Conservation (phyloP, 352 stramenopile genomes). For the Saprolegnia parasitica region DNA sequence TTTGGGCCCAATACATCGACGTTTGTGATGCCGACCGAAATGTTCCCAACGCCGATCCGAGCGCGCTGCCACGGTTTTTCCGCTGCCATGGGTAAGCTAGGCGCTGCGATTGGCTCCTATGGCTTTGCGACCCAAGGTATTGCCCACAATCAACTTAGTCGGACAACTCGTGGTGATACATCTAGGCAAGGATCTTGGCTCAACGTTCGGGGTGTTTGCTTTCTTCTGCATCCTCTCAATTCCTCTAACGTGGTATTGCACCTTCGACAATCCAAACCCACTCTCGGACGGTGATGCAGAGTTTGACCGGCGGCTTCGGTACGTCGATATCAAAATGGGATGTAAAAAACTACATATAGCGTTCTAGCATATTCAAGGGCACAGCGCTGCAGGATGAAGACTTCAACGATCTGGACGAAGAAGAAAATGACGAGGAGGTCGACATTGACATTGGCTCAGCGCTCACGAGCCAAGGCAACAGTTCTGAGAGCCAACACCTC, state of each 20-base stretch:
- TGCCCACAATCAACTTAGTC: too few species aligned
- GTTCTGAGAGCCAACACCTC: background rate
- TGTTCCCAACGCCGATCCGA: conserved; percentile 56
- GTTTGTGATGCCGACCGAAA: conserved; percentile 57
- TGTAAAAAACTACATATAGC: background rate
- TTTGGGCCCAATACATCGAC: conserved; percentile 77
- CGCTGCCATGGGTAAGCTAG: conserved; percentile 53
- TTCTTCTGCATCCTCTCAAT: conserved; percentile 52
- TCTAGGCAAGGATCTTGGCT: conserved; percentile 16
- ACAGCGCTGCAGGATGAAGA: conserved; percentile 28
- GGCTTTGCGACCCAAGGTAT: conserved; percentile 32
- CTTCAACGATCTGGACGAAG: conserved; percentile 27
- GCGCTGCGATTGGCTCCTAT: conserved; percentile 38
- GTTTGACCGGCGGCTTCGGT: conserved; percentile 36
- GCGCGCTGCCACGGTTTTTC: conserved; percentile 61
- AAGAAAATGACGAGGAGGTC: conserved; percentile 20
- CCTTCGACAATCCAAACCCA: conserved; percentile 56
- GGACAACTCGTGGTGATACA: background rate
- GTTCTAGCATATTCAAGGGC: conserved; percentile 14
- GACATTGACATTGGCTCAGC: conserved; percentile 20
- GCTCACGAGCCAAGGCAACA: background rate
- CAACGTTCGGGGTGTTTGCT: conserved; percentile 52
- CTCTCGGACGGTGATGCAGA: conserved; percentile 58
- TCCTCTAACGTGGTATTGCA: conserved; percentile 56
- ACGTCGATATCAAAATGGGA: background rate